These are phyloP conservation scores for Senecio squalidus DNA, from an alignment of 140 eudicot species.

Conservation along the genomic window DNA sequence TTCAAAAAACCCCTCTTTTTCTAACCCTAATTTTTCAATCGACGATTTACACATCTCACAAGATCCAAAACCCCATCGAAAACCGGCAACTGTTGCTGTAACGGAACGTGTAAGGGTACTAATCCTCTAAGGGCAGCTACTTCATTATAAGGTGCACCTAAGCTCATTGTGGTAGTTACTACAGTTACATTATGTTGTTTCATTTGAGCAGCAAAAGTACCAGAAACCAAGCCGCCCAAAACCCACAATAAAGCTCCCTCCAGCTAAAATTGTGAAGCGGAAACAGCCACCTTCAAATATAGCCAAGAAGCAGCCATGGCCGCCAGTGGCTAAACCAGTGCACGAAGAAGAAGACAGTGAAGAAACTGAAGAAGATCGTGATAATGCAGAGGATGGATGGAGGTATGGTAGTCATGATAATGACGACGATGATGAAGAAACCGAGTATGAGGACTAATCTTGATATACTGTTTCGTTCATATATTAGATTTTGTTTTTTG, in stretches of 20 bases:
- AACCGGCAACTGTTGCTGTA: no score
- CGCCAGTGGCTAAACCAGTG: constrained; percentile 43
- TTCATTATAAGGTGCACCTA: no score
- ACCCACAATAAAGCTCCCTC: constrained; percentile 71
- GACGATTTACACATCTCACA: no score
- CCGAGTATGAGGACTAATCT: constrained; percentile 74
- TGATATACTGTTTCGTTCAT: constrained; percentile 3
- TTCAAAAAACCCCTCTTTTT: no score
- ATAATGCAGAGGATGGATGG: constrained; percentile 68
- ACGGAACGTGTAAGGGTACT: no score
- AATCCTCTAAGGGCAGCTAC: no score
- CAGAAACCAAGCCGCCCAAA: constrained; percentile 63
- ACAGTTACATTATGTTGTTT: no score
- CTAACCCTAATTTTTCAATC: no score
- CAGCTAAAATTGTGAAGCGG: constrained; percentile 54
- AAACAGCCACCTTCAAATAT: constrained; percentile 31
- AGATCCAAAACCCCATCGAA: no score
- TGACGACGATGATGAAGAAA: constrained; percentile 82
- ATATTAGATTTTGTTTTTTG: neutral
- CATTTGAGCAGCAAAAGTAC: no score
- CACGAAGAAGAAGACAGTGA: constrained; percentile 93
- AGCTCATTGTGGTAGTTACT: no score
- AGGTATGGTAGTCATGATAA: constrained; percentile 39
- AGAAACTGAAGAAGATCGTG: constrained; percentile 94
- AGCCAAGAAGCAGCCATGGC: constrained; percentile 60